phyloP scores from a whole-genome alignment of 2,329 filamentous ascomycete species.

The Dendryphion nanum region DNA sequence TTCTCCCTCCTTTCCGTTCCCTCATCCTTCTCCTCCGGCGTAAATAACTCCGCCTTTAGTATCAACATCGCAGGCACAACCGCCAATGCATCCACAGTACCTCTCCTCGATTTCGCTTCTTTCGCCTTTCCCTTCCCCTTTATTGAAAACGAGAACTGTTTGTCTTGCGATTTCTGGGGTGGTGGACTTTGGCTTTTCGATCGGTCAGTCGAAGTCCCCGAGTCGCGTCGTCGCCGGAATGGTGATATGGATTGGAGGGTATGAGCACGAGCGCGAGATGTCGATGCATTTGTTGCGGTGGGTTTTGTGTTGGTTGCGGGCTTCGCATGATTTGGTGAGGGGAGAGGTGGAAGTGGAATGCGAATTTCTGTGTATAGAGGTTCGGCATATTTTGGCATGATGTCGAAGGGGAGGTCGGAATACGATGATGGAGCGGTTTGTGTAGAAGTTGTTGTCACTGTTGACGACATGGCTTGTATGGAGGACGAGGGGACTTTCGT shows the following conservation, averaged over 20 bases:
- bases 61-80: slow-evolving; percentile 1
- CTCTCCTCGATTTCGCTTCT: background rate
- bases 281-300: background rate
- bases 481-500: too few species aligned
- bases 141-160: background rate
- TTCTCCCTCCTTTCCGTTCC: background rate
- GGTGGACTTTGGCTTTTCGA: background rate
- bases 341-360: background rate
- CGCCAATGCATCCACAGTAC: background rate
- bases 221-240: background rate
- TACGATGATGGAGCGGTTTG: background rate
- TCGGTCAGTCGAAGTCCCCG: background rate
- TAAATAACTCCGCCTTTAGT: slow-evolving; percentile 1
- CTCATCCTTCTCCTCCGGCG: background rate
- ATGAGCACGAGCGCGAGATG: background rate
- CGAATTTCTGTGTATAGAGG: slow-evolving; percentile 1
- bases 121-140: background rate
- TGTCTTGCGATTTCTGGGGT: background rate
- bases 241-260: background rate
- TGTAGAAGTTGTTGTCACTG: background rate
- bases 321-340: background rate
- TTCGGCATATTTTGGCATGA: slow-evolving; percentile 1
- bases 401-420: background rate
- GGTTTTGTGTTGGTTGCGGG: background rate
- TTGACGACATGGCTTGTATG: background rate